phyloP scores from a whole-genome alignment of 2,329 filamentous ascomycete species.

The Colletotrichum viniferum region DNA sequence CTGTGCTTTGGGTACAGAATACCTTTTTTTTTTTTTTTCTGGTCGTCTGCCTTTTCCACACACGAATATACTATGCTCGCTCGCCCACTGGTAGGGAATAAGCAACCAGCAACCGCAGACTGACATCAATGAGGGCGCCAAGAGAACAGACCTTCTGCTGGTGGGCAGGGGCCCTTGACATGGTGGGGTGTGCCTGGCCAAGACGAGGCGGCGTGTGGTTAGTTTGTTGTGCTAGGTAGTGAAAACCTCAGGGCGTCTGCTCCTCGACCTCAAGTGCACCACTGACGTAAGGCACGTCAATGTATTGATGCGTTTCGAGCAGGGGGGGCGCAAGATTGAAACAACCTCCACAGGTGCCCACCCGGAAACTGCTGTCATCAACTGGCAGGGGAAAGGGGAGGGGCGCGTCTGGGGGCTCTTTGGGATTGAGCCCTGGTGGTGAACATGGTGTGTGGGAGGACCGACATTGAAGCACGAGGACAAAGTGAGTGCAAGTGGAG shows the following conservation, averaged over 20 bases:
- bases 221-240: not conserved
- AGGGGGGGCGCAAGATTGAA: constrained; percentile 19
- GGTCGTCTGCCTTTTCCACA: not conserved
- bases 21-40: not conserved
- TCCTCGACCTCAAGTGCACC: not conserved
- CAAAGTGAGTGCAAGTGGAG: not conserved
- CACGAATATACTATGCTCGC: not conserved
- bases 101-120: constrained; percentile 17
- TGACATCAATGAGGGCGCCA: constrained; percentile 16
- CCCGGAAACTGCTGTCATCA: constrained; percentile 16
- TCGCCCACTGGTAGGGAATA: not conserved
- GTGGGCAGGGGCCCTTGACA: not conserved
- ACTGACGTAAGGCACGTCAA: constrained; percentile 22
- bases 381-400: not conserved
- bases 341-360: constrained; percentile 18
- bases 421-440: not conserved
- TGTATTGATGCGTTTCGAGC: constrained; percentile 23
- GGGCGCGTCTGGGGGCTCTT: not conserved
- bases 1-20: not conserved
- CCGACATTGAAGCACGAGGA: not conserved
- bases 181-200: not conserved
- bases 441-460: not conserved
- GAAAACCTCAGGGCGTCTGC: not conserved
- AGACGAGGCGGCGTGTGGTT: not conserved
- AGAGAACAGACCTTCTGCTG: not conserved